Evolutionary conservation across 345 rosid genomes (phyloP).

Genomic region (Nasturtium officinale): DNA sequence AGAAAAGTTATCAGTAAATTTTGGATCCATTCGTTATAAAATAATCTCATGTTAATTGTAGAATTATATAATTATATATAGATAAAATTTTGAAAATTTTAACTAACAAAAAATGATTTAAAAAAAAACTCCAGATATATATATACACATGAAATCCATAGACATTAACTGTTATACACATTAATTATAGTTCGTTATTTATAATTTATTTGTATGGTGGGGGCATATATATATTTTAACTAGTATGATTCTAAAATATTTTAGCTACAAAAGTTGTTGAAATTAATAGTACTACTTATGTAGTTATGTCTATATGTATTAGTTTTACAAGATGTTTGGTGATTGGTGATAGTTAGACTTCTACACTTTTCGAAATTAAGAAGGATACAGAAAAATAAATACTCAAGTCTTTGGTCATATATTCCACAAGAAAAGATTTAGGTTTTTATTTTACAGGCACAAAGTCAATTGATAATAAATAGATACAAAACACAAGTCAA

Average conservation of each 20-base stretch:
- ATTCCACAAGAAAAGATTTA: constrained; percentile 26
- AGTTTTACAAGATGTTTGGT: constrained; percentile 21
- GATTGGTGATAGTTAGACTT: constrained; percentile 24
- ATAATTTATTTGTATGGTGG: neutral
- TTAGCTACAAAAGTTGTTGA: constrained; percentile 1
- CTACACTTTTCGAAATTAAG: constrained; percentile 6
- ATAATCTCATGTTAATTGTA: neutral
- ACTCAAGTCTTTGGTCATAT: constrained; percentile 34
- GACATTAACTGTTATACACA: neutral
- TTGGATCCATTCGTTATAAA: neutral
- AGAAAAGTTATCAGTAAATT: neutral
- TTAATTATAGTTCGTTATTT: neutral
- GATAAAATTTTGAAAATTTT: neutral
- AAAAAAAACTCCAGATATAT: neutral
- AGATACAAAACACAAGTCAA: constrained; percentile 36
- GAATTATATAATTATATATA: neutral
- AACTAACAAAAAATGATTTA: neutral
- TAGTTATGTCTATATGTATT: neutral
- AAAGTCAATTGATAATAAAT: constrained; percentile 36
- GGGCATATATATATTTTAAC: neutral
- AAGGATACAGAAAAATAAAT: constrained; percentile 15
- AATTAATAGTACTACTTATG: neutral
- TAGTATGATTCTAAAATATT: neutral
- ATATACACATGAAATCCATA: constrained; percentile 2
- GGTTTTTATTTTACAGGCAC: constrained; percentile 6